Conservation (phyloP, 352 stramenopile species). For the Phytopythium montanum region DNA sequence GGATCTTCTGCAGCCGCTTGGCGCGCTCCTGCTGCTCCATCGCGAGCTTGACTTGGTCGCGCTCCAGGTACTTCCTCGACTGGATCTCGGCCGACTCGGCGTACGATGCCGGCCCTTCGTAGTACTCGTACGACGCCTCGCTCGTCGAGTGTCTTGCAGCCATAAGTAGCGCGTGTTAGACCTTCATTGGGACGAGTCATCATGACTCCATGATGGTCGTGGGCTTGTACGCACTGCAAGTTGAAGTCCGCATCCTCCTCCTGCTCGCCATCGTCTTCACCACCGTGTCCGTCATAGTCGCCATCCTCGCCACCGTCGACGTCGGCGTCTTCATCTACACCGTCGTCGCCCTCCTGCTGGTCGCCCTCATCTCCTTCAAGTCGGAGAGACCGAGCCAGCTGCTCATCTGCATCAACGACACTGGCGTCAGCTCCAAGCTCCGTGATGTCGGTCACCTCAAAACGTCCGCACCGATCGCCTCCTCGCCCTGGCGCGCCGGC, state of each 20-base stretch:
- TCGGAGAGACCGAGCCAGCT: constrained; percentile 3
- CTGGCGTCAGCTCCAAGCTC: constrained; percentile 38
- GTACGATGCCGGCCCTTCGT: constrained; percentile 30
- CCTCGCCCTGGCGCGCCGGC: constrained; percentile 7
- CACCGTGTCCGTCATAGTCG: neutral
- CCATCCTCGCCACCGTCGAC: neutral
- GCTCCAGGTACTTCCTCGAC: constrained; percentile 74
- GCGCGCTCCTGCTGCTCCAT: constrained; percentile 58
- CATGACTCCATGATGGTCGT: too few relatives aligned
- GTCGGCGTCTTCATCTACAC: neutral
- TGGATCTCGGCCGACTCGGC: constrained; percentile 73
- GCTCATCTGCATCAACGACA: constrained; percentile 23
- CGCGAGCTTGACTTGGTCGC: constrained; percentile 57
- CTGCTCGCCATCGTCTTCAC: constrained; percentile 2
- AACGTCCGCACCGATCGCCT: neutral
- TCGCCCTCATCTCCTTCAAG: neutral
- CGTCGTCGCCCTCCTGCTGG: constrained; percentile 8
- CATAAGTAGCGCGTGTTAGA: neutral
- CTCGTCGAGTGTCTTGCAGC: neutral
- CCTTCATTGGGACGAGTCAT: neutral
- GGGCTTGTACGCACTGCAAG: neutral
- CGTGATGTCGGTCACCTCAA: neutral
- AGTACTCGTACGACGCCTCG: constrained; percentile 14
- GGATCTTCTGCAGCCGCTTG: constrained; percentile 57
- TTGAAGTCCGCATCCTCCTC: constrained; percentile 25